Evolutionary conservation across 768 basidiomycete species (phyloP).

Genomic region (Mycena crocata): DNA sequence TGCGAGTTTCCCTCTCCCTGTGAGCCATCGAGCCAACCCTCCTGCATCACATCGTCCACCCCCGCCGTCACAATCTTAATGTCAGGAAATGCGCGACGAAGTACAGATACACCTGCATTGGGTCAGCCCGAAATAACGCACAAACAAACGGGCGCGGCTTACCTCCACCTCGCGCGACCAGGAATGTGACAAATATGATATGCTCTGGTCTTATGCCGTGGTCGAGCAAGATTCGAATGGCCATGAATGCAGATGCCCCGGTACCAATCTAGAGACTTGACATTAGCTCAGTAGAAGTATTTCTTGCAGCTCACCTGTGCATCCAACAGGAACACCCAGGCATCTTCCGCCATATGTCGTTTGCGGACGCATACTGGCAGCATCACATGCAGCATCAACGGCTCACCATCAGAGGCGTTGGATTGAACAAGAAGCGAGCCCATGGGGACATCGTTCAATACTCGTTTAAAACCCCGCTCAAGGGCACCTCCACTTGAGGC

Average conservation of each 20-base stretch:
- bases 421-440: constrained; percentile 94
- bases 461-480: constrained; percentile 90
- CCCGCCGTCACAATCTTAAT: constrained; percentile 89
- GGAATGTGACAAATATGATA: constrained; percentile 91
- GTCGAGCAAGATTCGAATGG: constrained; percentile 91
- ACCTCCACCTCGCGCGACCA: constrained; percentile 87
- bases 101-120: constrained; percentile 59
- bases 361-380: constrained; percentile 81
- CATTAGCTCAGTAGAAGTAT: constrained; percentile 1
- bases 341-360: constrained; percentile 69
- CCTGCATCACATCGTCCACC: constrained; percentile 81
- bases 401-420: constrained; percentile 86
- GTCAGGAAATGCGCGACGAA: constrained; percentile 85
- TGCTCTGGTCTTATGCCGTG: constrained; percentile 88
- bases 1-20: constrained; percentile 61
- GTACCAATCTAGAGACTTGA: constrained; percentile 79
- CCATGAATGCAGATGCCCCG: constrained; percentile 94
- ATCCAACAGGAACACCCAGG: constrained; percentile 91
- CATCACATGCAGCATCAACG: constrained; percentile 83
- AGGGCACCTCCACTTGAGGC: constrained; percentile 83
- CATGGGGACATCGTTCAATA: constrained; percentile 86
- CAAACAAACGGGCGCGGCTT: background rate
- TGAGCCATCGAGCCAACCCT: constrained; percentile 75
- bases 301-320: constrained; percentile 69
- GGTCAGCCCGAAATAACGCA: background rate